Conservation (phyloP, 768 basidiomycete species). For the Termitomyces sp. region DNA sequence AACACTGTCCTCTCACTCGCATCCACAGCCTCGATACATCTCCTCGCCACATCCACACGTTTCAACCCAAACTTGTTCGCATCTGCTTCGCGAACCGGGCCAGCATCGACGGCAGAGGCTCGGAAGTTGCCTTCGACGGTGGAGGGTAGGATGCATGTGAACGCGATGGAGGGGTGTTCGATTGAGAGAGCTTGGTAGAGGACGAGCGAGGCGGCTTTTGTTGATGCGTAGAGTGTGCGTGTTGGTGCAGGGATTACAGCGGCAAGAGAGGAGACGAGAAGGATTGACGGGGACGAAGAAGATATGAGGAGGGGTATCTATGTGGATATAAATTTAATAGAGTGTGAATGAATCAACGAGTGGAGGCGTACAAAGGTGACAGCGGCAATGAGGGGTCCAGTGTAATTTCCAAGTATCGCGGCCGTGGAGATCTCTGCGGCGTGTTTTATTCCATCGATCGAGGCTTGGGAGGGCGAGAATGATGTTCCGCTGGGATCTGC, state of each 20-base stretch:
- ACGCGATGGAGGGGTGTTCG: constrained; percentile 66
- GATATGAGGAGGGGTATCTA: constrained; percentile 75
- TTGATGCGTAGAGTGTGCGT: constrained; percentile 76
- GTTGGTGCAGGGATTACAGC: constrained; percentile 83
- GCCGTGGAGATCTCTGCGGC: constrained; percentile 50
- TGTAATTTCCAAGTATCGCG: constrained; percentile 59
- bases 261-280: constrained; percentile 75
- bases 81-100: constrained; percentile 39
- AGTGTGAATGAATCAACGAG: neutral
- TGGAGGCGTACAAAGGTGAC: constrained; percentile 57
- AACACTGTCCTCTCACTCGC: constrained; percentile 49
- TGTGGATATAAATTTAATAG: neutral
- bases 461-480: constrained; percentile 28
- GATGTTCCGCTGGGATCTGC: constrained; percentile 20
- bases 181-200: constrained; percentile 78
- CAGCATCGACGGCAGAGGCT: constrained; percentile 67
- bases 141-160: constrained; percentile 57
- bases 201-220: constrained; percentile 73
- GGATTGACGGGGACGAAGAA: constrained; percentile 64
- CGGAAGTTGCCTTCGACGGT: constrained; percentile 78
- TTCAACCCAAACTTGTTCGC: constrained; percentile 56
- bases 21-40: constrained; percentile 61
- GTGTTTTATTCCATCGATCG: constrained; percentile 50
- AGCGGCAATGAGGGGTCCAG: constrained; percentile 65
- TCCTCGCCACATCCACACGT: constrained; percentile 49